phyloP scores from a whole-genome alignment of 2,329 filamentous ascomycete species.

The Aspergillus ustus region DNA sequence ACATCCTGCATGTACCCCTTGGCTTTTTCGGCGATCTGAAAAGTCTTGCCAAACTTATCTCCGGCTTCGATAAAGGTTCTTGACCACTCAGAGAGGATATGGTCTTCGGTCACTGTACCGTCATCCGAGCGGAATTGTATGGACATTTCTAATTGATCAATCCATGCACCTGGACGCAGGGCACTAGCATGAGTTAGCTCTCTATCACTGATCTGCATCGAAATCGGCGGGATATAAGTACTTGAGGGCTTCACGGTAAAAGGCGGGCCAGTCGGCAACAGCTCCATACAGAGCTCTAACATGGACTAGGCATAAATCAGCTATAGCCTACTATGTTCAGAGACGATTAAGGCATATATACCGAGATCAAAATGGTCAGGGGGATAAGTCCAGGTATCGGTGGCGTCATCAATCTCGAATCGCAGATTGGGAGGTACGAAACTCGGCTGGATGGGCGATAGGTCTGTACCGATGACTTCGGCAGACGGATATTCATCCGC shows the following conservation, averaged over 20 bases:
- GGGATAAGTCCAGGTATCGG: constrained; percentile 60
- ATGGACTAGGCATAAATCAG: constrained; percentile 51
- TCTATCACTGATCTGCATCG: background rate
- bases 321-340: too few relatives aligned
- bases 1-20: constrained; percentile 33
- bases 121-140: constrained; percentile 32
- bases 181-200: constrained; percentile 20
- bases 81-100: constrained; percentile 33
- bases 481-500: constrained; percentile 54
- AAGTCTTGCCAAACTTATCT: constrained; percentile 35
- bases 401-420: constrained; percentile 70
- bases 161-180: constrained; percentile 30
- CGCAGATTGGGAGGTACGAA: constrained; percentile 69
- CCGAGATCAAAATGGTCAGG: background rate
- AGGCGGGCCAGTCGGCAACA: constrained; percentile 27
- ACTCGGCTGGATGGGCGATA: constrained; percentile 66
- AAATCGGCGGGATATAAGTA: constrained; percentile 1
- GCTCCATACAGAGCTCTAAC: constrained; percentile 31
- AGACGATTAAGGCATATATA: too few relatives aligned
- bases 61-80: constrained; percentile 34
- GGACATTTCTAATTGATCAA: constrained; percentile 34
- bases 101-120: constrained; percentile 28
- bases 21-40: constrained; percentile 28
- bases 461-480: constrained; percentile 64
- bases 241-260: constrained; percentile 28